Conservation (phyloP, 495 filamentous ascomycete species). For the Chaetomidium leptoderma region DNA sequence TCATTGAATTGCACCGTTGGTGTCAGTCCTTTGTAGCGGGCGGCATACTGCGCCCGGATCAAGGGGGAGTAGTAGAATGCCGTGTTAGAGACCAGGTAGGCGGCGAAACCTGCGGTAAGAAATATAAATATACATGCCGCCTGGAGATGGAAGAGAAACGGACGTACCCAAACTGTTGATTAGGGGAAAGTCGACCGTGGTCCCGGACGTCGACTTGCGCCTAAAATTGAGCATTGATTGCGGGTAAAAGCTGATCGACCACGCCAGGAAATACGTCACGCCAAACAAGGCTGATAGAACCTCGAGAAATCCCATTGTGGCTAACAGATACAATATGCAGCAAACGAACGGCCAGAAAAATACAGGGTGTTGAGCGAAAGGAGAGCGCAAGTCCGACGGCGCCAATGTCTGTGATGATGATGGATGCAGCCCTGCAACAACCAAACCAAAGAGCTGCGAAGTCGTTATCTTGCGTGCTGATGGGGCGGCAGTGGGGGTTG, state of each 20-base stretch:
- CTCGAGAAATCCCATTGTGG: conserved; percentile 18
- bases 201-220: conserved; percentile 71
- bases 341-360: neutral
- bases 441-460: too few relatives aligned
- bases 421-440: too few relatives aligned
- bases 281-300: conserved; percentile 53
- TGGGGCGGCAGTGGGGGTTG: neutral
- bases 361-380: neutral
- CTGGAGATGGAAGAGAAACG: neutral
- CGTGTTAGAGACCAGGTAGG: conserved; percentile 69
- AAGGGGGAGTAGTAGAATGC: conserved; percentile 72
- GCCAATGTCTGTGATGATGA: neutral
- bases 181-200: conserved; percentile 79
- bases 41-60: conserved; percentile 78
- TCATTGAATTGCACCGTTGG: conserved; percentile 90
- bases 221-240: conserved; percentile 73
- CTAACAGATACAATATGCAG: neutral
- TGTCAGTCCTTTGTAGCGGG: conserved; percentile 64
- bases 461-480: conserved; percentile 2
- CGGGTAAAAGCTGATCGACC: conserved; percentile 90
- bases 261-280: conserved; percentile 63
- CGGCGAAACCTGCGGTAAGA: conserved; percentile 59
- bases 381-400: neutral
- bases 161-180: conserved; percentile 68
- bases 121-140: neutral